A percentile compares a stretch with the other conserved stretches of the same genome.
These are phyloP conservation scores for Saccharomycopsis sp. DNA, from an alignment of 805 yeast genomes.

Conservation along the genomic window DNA sequence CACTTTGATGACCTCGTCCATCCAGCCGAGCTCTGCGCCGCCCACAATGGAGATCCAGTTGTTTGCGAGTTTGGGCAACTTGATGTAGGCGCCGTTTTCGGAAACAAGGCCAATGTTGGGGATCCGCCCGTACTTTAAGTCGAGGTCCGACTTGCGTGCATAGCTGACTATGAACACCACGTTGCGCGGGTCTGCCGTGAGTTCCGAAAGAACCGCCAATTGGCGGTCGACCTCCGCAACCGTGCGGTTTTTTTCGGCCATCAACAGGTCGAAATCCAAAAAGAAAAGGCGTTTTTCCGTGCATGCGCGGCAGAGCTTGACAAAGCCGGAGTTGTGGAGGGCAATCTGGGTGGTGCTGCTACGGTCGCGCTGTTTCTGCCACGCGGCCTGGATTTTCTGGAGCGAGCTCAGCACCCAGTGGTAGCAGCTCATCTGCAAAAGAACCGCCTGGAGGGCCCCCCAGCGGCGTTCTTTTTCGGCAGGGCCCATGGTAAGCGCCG, in stretches of 20 bases:
- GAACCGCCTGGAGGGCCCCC: conserved; percentile 51
- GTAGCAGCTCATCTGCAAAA: conserved; percentile 61
- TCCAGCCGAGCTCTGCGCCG: conserved; percentile 51
- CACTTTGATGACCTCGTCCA: conserved; percentile 47
- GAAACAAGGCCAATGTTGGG: conserved; percentile 78
- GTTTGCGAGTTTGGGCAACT: conserved; percentile 37
- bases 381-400: conserved; percentile 42
- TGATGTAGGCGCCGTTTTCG: conserved; percentile 81
- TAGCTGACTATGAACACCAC: conserved; percentile 67
- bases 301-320: conserved; percentile 26
- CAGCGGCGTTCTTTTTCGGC: conserved; percentile 59
- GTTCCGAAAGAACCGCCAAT: conserved; percentile 48
- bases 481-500: conserved; percentile 57
- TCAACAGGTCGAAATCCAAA: conserved; percentile 43
- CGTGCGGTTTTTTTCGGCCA: conserved; percentile 24
- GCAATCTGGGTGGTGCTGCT: conserved; percentile 27
- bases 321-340: conserved; percentile 32
- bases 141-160: conserved; percentile 56
- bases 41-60: conserved; percentile 61
- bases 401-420: conserved; percentile 65
- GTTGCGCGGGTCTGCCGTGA: conserved; percentile 52
- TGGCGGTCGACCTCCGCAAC: conserved; percentile 42
- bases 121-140: conserved; percentile 58
- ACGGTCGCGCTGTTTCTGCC: conserved; percentile 43
- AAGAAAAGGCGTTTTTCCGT: conserved; percentile 36